Percentiles rank a stretch among this genome's conserved stretches.
These are phyloP conservation scores for Ceratobasidium sp. DNA, from an alignment of 1,284 basidiomycete genomes.

Conservation along the genomic window DNA sequence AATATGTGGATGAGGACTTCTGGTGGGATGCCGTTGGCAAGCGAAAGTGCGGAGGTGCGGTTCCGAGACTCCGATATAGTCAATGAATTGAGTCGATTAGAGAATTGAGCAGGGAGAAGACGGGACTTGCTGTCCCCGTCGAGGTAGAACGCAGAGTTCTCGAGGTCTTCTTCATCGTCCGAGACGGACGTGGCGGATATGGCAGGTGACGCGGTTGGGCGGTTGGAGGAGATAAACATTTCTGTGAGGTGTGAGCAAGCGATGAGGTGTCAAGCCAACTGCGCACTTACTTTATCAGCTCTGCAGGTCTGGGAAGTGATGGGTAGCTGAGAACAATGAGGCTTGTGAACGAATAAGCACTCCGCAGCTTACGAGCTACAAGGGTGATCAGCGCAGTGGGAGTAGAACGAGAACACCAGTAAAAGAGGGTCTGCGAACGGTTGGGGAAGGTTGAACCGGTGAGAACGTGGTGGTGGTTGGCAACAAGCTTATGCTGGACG, in stretches of 20 bases:
- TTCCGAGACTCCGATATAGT: conserved; percentile 24
- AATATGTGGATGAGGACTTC: conserved; percentile 96
- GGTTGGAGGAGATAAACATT: conserved; percentile 44
- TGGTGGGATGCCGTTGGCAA: conserved; percentile 71
- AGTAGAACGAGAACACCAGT: not conserved
- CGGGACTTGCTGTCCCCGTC: conserved; percentile 51
- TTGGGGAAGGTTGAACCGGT: no score
- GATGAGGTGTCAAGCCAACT: not conserved
- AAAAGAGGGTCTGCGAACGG: not conserved
- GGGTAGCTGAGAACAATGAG: conserved; percentile 26
- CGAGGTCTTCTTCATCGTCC: conserved; percentile 68
- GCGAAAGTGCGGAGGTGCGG: conserved; percentile 29
- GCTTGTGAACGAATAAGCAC: conserved; percentile 21
- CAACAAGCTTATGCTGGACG: not conserved
- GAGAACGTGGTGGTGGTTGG: conserved; percentile 14
- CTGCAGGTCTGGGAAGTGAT: conserved; percentile 4
- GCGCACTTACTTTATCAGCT: not conserved
- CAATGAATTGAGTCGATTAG: conserved; percentile 49
- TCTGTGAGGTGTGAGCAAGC: conserved; percentile 4
- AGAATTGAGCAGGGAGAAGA: conserved; percentile 34
- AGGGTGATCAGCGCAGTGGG: not conserved
- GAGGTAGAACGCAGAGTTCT: conserved; percentile 61
- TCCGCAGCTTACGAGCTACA: conserved; percentile 1
- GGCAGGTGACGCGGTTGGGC: conserved; percentile 52
- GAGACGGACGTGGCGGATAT: conserved; percentile 53